These are phyloP conservation scores for Kondoa malvinella DNA, from an alignment of 768 basidiomycete genomes.

Conservation along the genomic window DNA sequence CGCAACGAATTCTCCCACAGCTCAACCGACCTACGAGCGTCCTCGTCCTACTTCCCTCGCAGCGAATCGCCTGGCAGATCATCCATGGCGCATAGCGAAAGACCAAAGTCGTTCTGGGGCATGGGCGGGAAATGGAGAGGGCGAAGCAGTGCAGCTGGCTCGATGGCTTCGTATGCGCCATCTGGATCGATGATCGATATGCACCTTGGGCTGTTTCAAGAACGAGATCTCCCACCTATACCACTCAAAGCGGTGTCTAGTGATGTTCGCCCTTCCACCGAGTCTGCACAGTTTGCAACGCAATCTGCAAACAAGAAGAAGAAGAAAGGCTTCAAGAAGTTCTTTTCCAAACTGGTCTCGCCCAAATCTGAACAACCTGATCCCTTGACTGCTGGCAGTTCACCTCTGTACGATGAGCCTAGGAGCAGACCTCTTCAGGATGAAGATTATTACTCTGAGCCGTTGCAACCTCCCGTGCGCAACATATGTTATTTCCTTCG, in stretches of 20 bases:
- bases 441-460: conserved; percentile 1
- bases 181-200: conserved; percentile 27
- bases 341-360: conserved; percentile 24
- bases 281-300: too few relatives aligned
- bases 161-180: conserved; percentile 22
- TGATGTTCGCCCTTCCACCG: background rate
- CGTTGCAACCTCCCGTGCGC: background rate
- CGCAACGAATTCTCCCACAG: conserved; percentile 1
- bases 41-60: background rate
- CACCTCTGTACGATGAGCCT: background rate
- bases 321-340: conserved; percentile 29
- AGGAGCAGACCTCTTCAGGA: background rate
- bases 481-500: conserved; percentile 10
- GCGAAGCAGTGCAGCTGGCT: conserved; percentile 2
- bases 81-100: conserved; percentile 29
- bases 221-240: conserved; percentile 17
- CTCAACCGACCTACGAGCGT: background rate
- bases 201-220: conserved; percentile 26
- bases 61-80: conserved; percentile 14
- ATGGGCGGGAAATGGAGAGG: background rate
- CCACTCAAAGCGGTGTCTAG: conserved; percentile 9
- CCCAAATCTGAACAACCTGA: background rate
- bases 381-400: background rate
- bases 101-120: conserved; percentile 2
- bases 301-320: conserved; percentile 26